phyloP scores from a whole-genome alignment of 2,329 filamentous ascomycete species.

The Trichoderma koningii region DNA sequence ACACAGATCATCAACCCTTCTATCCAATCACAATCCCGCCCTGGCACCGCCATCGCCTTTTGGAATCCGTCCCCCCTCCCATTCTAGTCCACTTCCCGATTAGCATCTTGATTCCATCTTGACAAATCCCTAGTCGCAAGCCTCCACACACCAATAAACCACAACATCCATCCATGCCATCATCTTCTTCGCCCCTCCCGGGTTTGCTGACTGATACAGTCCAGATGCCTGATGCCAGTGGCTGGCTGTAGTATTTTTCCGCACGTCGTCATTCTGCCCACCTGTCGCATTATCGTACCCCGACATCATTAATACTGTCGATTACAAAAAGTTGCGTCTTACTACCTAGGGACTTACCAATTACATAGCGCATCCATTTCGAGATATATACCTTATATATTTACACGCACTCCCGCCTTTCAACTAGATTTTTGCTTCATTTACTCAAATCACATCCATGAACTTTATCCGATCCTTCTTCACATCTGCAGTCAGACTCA shows the following conservation, averaged over 20 bases:
- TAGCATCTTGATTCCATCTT: constrained; percentile 9
- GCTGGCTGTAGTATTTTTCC: not conserved
- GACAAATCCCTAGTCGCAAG: not conserved
- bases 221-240: not conserved
- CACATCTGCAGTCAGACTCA: constrained; percentile 50
- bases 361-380: not conserved
- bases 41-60: not conserved
- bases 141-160: too few relatives aligned
- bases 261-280: constrained; percentile 13
- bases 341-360: too few relatives aligned
- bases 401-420: not conserved
- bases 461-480: constrained; percentile 76
- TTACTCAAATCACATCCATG: constrained; percentile 42
- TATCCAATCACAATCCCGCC: constrained; percentile 10
- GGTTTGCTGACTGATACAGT: not conserved
- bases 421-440: too few relatives aligned
- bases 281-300: not conserved
- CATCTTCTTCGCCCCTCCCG: not conserved
- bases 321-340: not conserved
- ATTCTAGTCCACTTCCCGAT: not conserved
- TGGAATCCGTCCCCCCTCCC: not conserved
- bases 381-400: not conserved
- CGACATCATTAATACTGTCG: not conserved
- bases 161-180: too few relatives aligned
- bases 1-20: not conserved